Evolutionary conservation across 2,329 filamentous ascomycete genomes (phyloP).

Genomic region (Arthrobotrys musiformis): DNA sequence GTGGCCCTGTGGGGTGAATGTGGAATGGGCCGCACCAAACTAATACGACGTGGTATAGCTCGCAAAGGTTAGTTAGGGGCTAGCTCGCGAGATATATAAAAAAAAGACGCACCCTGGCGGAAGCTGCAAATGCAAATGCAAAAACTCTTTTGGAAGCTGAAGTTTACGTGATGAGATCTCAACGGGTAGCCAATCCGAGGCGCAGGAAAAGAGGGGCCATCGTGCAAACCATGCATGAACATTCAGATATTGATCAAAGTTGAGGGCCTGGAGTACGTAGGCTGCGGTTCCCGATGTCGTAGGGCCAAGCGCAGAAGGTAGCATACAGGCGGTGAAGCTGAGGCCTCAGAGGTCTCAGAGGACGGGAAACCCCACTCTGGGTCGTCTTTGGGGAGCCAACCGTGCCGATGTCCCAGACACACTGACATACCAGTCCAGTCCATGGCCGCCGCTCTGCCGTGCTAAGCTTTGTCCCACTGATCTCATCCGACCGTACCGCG

Average conservation of each 20-base stretch:
- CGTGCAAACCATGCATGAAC: slow-evolving; percentile 5
- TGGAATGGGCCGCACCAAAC: slow-evolving; percentile 1
- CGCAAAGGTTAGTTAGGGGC: neutral
- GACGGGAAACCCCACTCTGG: slow-evolving; percentile 14
- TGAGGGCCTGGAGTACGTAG: slow-evolving; percentile 24
- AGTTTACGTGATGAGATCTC: slow-evolving; percentile 14
- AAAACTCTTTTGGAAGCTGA: slow-evolving; percentile 10
- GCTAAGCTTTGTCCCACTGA: slow-evolving; percentile 47
- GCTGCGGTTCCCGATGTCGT: slow-evolving; percentile 51
- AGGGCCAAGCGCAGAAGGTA: slow-evolving; percentile 46
- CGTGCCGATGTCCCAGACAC: slow-evolving; percentile 28
- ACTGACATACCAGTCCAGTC: neutral
- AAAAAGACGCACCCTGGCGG: neutral
- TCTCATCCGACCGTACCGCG: neutral
- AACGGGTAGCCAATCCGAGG: neutral
- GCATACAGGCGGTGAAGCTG: slow-evolving; percentile 23
- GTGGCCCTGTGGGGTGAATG: slow-evolving; percentile 30
- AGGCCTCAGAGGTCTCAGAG: neutral
- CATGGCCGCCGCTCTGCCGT: slow-evolving; percentile 5
- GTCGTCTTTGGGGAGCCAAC: slow-evolving; percentile 14
- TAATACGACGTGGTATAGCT: neutral
- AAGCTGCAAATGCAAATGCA: neutral
- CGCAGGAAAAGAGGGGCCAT: slow-evolving; percentile 3
- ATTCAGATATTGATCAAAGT: neutral
- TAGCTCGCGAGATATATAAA: neutral